Evolutionary conservation across 441 rosid genomes (phyloP), one percentile per base, ranked within the genome.

Genomic region (Melastoma candidum): DNA sequence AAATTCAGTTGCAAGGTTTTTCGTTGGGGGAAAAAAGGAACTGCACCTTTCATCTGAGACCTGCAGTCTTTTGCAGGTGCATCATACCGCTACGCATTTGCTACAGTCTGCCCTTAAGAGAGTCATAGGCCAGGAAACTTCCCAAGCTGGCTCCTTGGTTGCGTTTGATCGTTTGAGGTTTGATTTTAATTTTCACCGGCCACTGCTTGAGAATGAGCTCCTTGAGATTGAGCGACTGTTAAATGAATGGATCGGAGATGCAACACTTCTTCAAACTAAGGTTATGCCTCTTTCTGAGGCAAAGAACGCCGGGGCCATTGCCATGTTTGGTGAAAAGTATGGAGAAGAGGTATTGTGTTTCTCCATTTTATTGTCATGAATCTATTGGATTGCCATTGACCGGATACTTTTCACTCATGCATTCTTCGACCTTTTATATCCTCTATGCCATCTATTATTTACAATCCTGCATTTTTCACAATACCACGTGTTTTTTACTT

Each of bases 271-370:
- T 65, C 82, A 78, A 70, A 87, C 90, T 11, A 87, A 80, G 70
- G 88, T 85, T 63, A 76, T 90, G 90, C 77, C 95, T 39, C 82
- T 85, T 61, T 52, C 39, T 44, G 95, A 81, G 68, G 98, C 96
- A 26, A 87, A 85, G 78, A 69, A 26, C 45, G 96, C 90, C 26
- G 98, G 93, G 32, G 98, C 98, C 56, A 83, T 85, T 68, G 98
- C 98, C 53, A 90, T 90, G 96, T 90, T 87, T 68, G 98, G 98
- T 45, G 96, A 87, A 76, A 90, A 90, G 66, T 90, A 90, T 55
- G 95, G 86, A 32, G 95, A 87, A 56, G 77, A 85, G 95, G 98
- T 83, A 67, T 51, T 53, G 44, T 44, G 68, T 64, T 49, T 12
- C 55, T 48, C 57, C 51, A 12, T 59, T 17, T 27, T 51, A 22